Percentiles rank a stretch among this genome's conserved stretches.
Conservation (phyloP, 441 rosid genomes). For the Pelargonium myrrhifolium region DNA sequence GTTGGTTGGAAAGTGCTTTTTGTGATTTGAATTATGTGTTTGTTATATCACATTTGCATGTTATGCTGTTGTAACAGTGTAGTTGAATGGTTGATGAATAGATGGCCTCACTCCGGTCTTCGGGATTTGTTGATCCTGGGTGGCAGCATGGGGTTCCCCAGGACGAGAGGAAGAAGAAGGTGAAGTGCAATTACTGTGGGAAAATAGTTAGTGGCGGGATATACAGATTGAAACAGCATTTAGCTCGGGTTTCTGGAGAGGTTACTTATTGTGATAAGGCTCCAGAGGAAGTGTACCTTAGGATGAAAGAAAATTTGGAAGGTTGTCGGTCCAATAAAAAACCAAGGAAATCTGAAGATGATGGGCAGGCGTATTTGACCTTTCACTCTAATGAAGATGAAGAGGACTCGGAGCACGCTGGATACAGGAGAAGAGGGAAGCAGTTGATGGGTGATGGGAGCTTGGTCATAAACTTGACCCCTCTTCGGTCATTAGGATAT, state of each 20-base stretch:
- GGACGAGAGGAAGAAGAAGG: conserved; percentile 82
- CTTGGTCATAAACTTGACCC: conserved; percentile 39
- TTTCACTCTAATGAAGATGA: conserved; percentile 35
- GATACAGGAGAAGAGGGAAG: conserved; percentile 46
- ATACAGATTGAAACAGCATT: conserved; percentile 80
- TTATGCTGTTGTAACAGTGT: not conserved
- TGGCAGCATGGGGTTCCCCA: conserved; percentile 90
- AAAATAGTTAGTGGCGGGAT: conserved; percentile 81
- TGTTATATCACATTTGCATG: not conserved
- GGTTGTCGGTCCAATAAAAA: conserved; percentile 57
- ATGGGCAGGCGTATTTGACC: conserved; percentile 32
- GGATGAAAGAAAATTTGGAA: conserved; percentile 70
- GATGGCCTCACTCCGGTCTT: conserved; percentile 56
- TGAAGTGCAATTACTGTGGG: conserved; percentile 76
- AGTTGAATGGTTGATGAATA: conserved; percentile 25
- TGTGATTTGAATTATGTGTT: too few relatives aligned
- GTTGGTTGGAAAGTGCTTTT: too few relatives aligned
- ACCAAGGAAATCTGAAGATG: conserved; percentile 44
- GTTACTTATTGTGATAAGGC: conserved; percentile 77
- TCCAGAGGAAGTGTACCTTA: conserved; percentile 60
- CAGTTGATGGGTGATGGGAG: conserved; percentile 38
- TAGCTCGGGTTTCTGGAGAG: conserved; percentile 75
- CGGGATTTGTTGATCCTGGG: conserved; percentile 65
- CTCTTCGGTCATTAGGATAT: conserved; percentile 68
- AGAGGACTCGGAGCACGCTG: conserved; percentile 28